Conservation (phyloP, 1,284 basidiomycete genomes). For the Tilletia setariae region DNA sequence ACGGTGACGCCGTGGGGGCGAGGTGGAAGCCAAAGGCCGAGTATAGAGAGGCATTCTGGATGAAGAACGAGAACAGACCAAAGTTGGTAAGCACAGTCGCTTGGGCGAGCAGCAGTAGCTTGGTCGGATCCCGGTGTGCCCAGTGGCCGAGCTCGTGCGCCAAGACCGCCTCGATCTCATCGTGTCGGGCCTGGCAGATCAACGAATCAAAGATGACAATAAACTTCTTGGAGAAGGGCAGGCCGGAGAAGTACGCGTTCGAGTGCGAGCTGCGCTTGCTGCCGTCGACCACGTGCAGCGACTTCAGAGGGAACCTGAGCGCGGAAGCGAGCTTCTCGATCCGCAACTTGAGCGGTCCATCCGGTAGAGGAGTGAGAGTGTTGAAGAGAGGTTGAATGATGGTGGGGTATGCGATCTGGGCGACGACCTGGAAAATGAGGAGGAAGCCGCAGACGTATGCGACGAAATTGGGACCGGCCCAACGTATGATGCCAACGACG, state of each 20-base stretch:
- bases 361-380: constrained; percentile 78
- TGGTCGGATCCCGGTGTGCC: constrained; percentile 75
- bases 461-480: constrained; percentile 67
- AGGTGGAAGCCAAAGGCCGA: constrained; percentile 75
- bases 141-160: constrained; percentile 79
- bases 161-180: constrained; percentile 56
- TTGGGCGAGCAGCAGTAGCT: constrained; percentile 80
- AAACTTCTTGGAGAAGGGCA: constrained; percentile 51
- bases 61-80: constrained; percentile 83
- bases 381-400: constrained; percentile 96
- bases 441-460: constrained; percentile 48
- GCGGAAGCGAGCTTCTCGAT: constrained; percentile 43
- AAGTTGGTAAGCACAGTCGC: constrained; percentile 81
- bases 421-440: constrained; percentile 68
- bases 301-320: constrained; percentile 87
- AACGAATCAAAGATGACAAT: constrained; percentile 95
- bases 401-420: constrained; percentile 57
- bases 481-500: constrained; percentile 84
- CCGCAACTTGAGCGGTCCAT: constrained; percentile 45
- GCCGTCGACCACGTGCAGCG: constrained; percentile 95
- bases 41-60: constrained; percentile 73
- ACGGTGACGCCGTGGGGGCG: constrained; percentile 18
- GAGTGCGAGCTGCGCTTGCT: constrained; percentile 87
- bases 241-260: constrained; percentile 65
- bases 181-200: constrained; percentile 80